Conservation (phyloP, 1,284 basidiomycete species). For the Schizopora paradoxa region DNA sequence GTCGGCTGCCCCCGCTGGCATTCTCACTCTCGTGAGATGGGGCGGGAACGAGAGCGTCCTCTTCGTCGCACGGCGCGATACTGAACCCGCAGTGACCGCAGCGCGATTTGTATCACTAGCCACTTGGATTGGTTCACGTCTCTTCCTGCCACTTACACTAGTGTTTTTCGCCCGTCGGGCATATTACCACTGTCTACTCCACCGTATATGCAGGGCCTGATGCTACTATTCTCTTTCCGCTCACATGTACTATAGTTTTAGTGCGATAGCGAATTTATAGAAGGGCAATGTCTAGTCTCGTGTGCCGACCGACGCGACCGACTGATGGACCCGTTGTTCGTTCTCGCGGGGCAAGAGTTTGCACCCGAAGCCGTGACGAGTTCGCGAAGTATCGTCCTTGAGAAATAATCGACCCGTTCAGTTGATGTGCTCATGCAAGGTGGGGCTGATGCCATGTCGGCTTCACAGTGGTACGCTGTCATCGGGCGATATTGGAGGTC, state of each 20-base stretch:
- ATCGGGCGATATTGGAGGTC: no score
- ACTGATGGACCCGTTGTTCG: neutral
- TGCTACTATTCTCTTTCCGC: neutral
- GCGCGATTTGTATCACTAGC: neutral
- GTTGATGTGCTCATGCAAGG: no score
- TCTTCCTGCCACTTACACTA: neutral
- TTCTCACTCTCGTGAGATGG: constrained; percentile 14
- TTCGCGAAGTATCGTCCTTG: neutral
- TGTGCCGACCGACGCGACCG: neutral
- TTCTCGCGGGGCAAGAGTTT: neutral
- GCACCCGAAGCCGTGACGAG: neutral
- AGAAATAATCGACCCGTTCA: no score
- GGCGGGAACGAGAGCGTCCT: neutral
- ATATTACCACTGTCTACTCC: constrained; percentile 1
- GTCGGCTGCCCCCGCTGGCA: neutral
- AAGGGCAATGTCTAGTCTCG: neutral
- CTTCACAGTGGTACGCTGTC: no score
- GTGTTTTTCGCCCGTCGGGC: neutral
- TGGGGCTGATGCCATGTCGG: no score
- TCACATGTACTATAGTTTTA: neutral
- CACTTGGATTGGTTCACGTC: neutral
- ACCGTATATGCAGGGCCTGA: neutral
- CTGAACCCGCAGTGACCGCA: constrained; percentile 4
- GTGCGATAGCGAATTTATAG: neutral
- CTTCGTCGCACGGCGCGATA: constrained; percentile 13